Evolutionary conservation across 2,329 filamentous ascomycete genomes (phyloP), one percentile per base, ranked within the genome.

Genomic region (Nothopassalora personata): DNA sequence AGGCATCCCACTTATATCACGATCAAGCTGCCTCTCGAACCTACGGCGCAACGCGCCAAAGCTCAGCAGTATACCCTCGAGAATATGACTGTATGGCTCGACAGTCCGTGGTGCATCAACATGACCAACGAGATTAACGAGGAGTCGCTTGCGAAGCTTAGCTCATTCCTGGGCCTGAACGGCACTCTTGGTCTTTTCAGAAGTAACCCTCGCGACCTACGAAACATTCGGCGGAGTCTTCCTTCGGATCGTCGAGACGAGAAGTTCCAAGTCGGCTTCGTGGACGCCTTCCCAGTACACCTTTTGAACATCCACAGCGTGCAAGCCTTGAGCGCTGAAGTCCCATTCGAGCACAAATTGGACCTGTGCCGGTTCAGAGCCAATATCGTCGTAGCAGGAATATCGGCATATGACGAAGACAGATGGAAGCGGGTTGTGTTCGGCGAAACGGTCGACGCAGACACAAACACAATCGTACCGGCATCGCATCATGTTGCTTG

Each of bases 241-340:
- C 86, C 87, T 0, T 77, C 72, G 15, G 79, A 80, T 63, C 80
- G 81, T 7, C 79, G 80, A 3, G 77, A 85, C 0, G 86, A 86
- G 64, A 83, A 88, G 68, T 83, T 86, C 1, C 77, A 83, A 5
- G 81, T 87, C 11, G 85, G 85, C 53, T 89, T 90, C 69, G 84
- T 87, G 61, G 88, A 91, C 70, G 84, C 84, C 48, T 90, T 88
- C 70, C 87, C 88, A 1, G 75, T 91, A 15, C 85, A 89, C 64
- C 74, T 91, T 46, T 74, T 90, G 54, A 89, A 83, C 64, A 71
- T 90, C 18, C 79, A 80, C 49, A 88, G 85, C 63, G 77, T 90
- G 23, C 81, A 81, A 52, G 80, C 85, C 52, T 78, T 89, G 28
- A 83, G 85, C 60, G 73, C 76, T 1, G 76, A 82, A 50, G 78